Evolutionary conservation across 2,329 filamentous ascomycete species (phyloP).

Genomic region (Colletotrichum cordylinicola): DNA sequence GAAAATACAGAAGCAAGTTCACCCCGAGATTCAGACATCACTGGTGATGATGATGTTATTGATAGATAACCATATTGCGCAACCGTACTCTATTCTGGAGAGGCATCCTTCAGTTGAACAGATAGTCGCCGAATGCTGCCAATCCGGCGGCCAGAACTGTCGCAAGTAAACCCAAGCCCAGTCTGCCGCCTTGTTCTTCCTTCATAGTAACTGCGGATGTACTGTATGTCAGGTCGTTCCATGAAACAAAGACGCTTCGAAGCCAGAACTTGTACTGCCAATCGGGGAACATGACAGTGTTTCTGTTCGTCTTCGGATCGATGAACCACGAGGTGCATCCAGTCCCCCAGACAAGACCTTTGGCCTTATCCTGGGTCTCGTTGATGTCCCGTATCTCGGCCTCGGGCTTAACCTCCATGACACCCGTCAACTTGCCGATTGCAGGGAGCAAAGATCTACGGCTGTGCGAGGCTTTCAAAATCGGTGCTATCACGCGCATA

Average conservation of each 20-base stretch:
- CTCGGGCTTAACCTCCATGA: not conserved
- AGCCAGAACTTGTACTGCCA: constrained; percentile 55
- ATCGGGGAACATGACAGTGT: constrained; percentile 58
- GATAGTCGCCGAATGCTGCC: not conserved
- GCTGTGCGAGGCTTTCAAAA: not conserved
- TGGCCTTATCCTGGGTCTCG: constrained; percentile 14
- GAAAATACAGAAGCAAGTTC: not conserved
- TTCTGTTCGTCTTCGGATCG: constrained; percentile 48
- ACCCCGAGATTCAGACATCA: not conserved
- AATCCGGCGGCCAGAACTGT: not conserved
- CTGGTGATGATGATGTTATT: not conserved
- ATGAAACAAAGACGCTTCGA: not conserved
- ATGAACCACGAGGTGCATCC: constrained; percentile 60
- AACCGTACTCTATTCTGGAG: not conserved
- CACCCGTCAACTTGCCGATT: not conserved
- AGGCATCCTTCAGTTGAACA: not conserved
- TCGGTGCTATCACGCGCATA: not conserved
- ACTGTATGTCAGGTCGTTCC: not conserved
- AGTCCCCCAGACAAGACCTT: constrained; percentile 50
- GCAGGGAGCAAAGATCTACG: not conserved
- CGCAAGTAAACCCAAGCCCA: not conserved
- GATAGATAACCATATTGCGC: not conserved
- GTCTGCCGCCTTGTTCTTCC: not conserved
- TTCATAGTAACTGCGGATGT: not conserved
- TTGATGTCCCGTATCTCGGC: not conserved